Evolutionary conservation across 108 stramenopile genomes (phyloP), one percentile per base, ranked within the genome.

Genomic region (Nitzschia sp.): DNA sequence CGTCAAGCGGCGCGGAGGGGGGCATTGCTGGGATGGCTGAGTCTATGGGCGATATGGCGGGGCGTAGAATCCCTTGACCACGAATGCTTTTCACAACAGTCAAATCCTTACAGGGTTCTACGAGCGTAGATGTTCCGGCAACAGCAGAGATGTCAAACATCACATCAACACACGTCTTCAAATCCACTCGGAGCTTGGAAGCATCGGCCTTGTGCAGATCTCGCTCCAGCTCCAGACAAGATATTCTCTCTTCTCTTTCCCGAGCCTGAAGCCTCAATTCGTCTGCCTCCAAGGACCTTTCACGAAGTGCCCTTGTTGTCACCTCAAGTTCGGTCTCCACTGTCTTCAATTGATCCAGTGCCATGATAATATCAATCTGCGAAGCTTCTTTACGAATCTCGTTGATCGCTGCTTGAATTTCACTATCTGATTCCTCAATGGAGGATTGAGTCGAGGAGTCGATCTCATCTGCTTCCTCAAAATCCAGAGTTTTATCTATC

Each of bases 341-440:
- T 2, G 80, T 75, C 21, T 76, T 56, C 26, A 81, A 36, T 31
- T 81, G 66, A 53, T 81, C 80, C 31, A 76, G 26, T 1, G 74
- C 61, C 58, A 81, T 68, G 21, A 64, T 46, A 29, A 66, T 63
- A 59, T 81, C 75, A 26, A 81, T 69, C 50, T 68, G 69, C 0
- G 66, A 68, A 5, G 80, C 75, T 53, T 76, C 75, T 27, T 76
- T 69, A 1, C 80, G 75, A 69, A 81, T 81, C 23, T 53, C 66
- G 16, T 76, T 48, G 27, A 81, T 72, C 23, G 71, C 58, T 13
- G 62, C 66, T 45, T 68, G 66, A n/a, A 81, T 76, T 23, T 67
- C 66, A 25, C 68, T 69, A 29, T 76, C 68, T 26, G 66, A 38
- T 56, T 33, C 53, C 16, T 68, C 54, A 1, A 55, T 45, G 53